Evolutionary conservation across 805 yeast genomes (phyloP).

Genomic region (Ogataea pini): DNA sequence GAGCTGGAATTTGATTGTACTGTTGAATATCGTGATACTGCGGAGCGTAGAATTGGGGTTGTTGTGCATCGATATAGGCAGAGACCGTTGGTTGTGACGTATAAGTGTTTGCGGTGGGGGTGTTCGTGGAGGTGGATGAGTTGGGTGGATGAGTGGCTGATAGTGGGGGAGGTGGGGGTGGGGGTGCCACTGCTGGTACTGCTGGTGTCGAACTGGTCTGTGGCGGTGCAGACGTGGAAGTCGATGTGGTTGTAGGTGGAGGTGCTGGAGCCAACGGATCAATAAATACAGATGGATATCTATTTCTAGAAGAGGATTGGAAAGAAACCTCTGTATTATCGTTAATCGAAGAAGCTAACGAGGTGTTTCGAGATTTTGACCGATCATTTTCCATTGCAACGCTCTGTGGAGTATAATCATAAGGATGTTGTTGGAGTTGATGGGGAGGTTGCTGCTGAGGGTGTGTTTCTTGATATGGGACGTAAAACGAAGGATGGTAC

Average conservation of each 20-base stretch:
- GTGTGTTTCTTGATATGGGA: conserved; percentile 19
- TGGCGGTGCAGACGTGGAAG: neutral
- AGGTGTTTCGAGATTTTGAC: conserved; percentile 18
- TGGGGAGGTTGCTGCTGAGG: conserved; percentile 7
- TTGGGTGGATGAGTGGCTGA: neutral
- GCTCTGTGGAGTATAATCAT: conserved; percentile 12
- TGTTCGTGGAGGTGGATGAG: neutral
- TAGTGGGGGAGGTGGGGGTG: neutral
- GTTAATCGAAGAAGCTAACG: conserved; percentile 22
- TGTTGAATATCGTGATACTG: conserved; percentile 1
- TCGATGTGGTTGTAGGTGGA: neutral
- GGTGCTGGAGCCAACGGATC: conserved; percentile 53
- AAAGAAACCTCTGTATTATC: conserved; percentile 29
- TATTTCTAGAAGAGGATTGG: conserved; percentile 35
- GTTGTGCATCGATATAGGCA: neutral
- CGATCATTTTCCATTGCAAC: conserved; percentile 10
- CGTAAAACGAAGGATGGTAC: conserved; percentile 21
- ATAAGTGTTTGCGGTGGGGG: conserved; percentile 5
- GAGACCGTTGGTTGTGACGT: neutral
- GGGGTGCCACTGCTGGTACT: neutral
- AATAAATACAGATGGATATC: conserved; percentile 49
- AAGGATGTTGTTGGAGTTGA: conserved; percentile 7
- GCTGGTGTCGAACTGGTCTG: too few relatives aligned
- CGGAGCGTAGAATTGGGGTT: neutral
- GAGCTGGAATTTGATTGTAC: conserved; percentile 7